Conservation (phyloP, 1,284 basidiomycete genomes). For the Cystobasidium sp. region DNA sequence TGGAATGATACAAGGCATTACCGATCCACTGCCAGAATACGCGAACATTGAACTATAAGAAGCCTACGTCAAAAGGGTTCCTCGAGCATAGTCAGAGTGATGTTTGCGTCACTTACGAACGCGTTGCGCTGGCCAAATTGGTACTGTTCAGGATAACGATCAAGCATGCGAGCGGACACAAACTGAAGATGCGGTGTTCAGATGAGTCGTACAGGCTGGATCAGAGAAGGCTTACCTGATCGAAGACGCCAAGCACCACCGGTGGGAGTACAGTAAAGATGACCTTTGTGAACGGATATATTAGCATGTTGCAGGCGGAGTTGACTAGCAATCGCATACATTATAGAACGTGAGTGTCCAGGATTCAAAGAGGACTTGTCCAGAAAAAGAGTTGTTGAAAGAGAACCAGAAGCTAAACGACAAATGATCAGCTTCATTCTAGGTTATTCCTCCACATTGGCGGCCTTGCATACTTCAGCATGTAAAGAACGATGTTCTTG, state of each 20-base stretch:
- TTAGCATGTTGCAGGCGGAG: neutral
- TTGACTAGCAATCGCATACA: constrained; percentile 27
- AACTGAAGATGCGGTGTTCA: constrained; percentile 69
- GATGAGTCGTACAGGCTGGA: constrained; percentile 55
- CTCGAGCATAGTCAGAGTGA: neutral
- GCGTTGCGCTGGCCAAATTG: constrained; percentile 86
- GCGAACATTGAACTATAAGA: constrained; percentile 72
- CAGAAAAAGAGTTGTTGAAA: constrained; percentile 98
- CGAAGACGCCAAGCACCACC: constrained; percentile 85
- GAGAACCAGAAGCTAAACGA: constrained; percentile 71
- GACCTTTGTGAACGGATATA: constrained; percentile 69
- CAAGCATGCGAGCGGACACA: constrained; percentile 92
- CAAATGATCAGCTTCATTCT: neutral
- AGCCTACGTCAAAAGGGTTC: neutral
- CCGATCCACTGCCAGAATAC: constrained; percentile 94
- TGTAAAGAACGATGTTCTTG: constrained; percentile 90
- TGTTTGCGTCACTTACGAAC: constrained; percentile 61
- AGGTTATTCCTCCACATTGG: neutral
- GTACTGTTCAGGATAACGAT: constrained; percentile 96
- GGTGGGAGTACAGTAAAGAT: constrained; percentile 94
- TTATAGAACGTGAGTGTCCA: constrained; percentile 80
- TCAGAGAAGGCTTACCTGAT: constrained; percentile 32
- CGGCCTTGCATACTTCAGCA: constrained; percentile 64
- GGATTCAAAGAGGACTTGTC: constrained; percentile 96
- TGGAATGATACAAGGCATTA: constrained; percentile 91